These are phyloP conservation scores for Asparagopsis taxiformis DNA, from an alignment of 31 red algal species.

Conservation along the genomic window DNA sequence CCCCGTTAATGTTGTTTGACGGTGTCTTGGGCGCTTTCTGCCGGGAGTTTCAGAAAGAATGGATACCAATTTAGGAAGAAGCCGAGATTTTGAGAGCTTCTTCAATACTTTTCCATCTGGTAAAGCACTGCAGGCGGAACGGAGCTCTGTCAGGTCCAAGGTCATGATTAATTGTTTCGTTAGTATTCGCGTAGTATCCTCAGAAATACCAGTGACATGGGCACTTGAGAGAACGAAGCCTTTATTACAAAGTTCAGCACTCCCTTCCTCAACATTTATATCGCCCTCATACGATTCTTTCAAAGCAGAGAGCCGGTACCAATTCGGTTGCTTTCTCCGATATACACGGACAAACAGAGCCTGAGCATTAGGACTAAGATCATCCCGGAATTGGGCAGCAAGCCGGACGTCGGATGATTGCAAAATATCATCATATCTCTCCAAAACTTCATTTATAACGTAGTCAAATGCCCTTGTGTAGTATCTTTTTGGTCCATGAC, in stretches of 20 bases:
- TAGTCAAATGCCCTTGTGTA: constrained; percentile 57
- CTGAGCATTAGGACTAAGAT: constrained; percentile 21
- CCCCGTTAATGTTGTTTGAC: constrained; percentile 37
- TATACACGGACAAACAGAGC: constrained; percentile 63
- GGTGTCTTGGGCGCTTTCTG: constrained; percentile 2
- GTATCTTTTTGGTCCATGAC: constrained; percentile 4
- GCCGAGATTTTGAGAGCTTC: constrained; percentile 12
- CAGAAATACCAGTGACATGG: neutral
- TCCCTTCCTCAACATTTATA: constrained; percentile 16
- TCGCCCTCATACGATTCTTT: constrained; percentile 23
- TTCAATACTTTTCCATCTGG: constrained; percentile 23
- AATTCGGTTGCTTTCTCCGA: constrained; percentile 41
- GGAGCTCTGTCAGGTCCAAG: constrained; percentile 17
- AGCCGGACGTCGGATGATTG: constrained; percentile 18
- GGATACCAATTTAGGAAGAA: constrained; percentile 10
- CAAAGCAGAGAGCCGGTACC: constrained; percentile 33
- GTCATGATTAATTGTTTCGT: constrained; percentile 22
- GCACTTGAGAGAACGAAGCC: constrained; percentile 24
- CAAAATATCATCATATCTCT: constrained; percentile 28
- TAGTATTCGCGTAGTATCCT: neutral
- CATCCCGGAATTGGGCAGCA: constrained; percentile 10
- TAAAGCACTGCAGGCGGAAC: constrained; percentile 8
- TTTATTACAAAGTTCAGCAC: constrained; percentile 25
- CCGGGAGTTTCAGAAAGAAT: constrained; percentile 13
- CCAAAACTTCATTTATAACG: constrained; percentile 37